These are phyloP conservation scores for Sphagnum fallax DNA, from an alignment of 228 moss, liverwort and hornwort genomes.

Conservation along the genomic window DNA sequence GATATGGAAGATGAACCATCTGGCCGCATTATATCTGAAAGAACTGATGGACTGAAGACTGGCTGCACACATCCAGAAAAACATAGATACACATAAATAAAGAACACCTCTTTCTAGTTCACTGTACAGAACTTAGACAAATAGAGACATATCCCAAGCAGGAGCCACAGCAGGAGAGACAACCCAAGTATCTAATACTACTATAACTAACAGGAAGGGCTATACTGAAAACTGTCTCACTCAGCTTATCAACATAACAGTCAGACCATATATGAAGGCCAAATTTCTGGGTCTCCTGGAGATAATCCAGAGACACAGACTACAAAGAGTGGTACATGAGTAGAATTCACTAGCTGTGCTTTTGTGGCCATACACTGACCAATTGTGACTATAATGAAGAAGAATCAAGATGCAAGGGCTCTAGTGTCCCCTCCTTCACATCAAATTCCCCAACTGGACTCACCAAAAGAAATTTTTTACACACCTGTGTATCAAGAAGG, in stretches of 20 bases:
- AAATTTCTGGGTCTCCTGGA: no score
- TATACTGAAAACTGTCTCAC: no score
- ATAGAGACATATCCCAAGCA: neutral
- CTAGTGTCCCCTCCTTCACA: no score
- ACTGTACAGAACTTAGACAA: neutral
- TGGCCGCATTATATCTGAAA: slow-evolving; percentile 87
- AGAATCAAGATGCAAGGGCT: neutral
- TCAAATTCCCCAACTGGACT: no score
- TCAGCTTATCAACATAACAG: no score
- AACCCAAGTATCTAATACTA: neutral
- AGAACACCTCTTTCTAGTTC: neutral
- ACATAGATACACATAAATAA: neutral
- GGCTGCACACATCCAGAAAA: slow-evolving; percentile 41
- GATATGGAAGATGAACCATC: slow-evolving; percentile 75
- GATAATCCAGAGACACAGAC: no score
- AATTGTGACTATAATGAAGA: neutral
- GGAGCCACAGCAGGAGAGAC: neutral
- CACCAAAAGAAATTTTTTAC: neutral
- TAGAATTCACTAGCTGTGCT: no score
- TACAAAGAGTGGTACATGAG: no score
- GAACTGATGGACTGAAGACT: slow-evolving; percentile 80
- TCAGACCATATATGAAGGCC: no score
- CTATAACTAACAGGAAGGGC: no score
- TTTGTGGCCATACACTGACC: neutral
- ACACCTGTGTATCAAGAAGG: slow-evolving; percentile 86